Evolutionary conservation across 169 alveolate species (phyloP), one percentile per base, ranked within the genome.

Genomic region (Toxoplasma gondii): DNA sequence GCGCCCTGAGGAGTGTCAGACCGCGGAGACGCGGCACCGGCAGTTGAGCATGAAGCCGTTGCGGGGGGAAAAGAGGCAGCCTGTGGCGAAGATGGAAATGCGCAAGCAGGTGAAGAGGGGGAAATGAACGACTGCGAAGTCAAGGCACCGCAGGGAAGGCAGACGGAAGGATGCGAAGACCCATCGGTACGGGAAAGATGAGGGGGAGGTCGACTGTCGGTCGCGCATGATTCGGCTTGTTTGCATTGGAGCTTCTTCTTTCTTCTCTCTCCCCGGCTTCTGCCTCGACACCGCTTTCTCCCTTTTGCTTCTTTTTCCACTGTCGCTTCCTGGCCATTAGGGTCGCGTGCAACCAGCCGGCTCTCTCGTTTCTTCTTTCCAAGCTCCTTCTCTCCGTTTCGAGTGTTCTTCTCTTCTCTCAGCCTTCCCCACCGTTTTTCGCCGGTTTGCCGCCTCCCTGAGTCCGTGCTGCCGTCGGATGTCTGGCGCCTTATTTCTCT

Each of bases 241-340:
- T 49, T 4, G 12, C 58, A 4, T 49, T 12, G 58, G 4, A 49
- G 9, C 74, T 64, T 78, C 24, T 78, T 78, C 86, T n/a, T 78
- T n/a, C n/a, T 78, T 38, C 86, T 17, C 24, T 78, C 86, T 10
- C 86, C 86, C 2, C 44, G 86, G 86, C 86, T 78, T 38, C 86
- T 17, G 86, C 86, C 86, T 1, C 86, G 86, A n/a, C 86, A 78
- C 39, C 86, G 86, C 45, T 78, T 78, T 19, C 86, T 41, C 86
- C 4, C 45, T 19, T 19, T 1, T 16, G 45, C 1, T n/a, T 78
- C 45, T n/a, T 78, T 38, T 45, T 78, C 49, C 29, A 41, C 43
- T 19, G 19, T n/a, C 29, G 86, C 86, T 78, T 78, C 24, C 7
- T 78, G 29, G 86, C 43, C 49, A 2, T n/a, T 17, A 78, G 10